Evolutionary conservation across 257 asterid genomes (phyloP).

Genomic region (Rauvolfia tetraphylla): DNA sequence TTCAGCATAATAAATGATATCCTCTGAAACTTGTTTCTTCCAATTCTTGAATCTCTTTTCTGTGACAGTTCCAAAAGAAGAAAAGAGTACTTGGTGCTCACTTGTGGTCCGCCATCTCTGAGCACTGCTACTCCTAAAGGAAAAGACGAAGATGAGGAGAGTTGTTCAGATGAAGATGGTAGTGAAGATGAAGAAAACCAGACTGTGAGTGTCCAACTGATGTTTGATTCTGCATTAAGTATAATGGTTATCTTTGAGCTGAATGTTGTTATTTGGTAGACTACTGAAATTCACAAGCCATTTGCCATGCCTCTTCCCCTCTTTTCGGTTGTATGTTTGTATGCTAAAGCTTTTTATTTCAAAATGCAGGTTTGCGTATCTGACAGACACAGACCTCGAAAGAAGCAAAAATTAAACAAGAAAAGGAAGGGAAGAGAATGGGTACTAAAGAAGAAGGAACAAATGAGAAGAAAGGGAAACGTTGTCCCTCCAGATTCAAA

Average conservation of each 20-base stretch:
- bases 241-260: neutral
- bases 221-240: neutral
- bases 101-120: conserved; percentile 79
- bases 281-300: neutral
- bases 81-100: conserved; percentile 89
- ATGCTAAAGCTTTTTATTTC: conserved; percentile 6
- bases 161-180: conserved; percentile 66
- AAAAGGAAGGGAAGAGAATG: conserved; percentile 73
- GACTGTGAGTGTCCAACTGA: conserved; percentile 40
- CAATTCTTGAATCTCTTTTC: conserved; percentile 4
- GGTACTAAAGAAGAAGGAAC: conserved; percentile 75
- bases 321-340: neutral
- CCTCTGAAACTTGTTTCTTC: neutral
- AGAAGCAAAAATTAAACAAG: conserved; percentile 75
- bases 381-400: conserved; percentile 74
- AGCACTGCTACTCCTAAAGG: conserved; percentile 53
- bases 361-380: conserved; percentile 58
- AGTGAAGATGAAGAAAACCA: conserved; percentile 74
- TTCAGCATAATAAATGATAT: neutral
- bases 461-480: conserved; percentile 73
- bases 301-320: neutral
- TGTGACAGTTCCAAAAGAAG: conserved; percentile 69
- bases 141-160: conserved; percentile 70
- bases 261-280: neutral
- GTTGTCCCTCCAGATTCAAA: conserved; percentile 68